phyloP scores from a whole-genome alignment of 306 rosid genomes.

The Oemleria cerasiformis region DNA sequence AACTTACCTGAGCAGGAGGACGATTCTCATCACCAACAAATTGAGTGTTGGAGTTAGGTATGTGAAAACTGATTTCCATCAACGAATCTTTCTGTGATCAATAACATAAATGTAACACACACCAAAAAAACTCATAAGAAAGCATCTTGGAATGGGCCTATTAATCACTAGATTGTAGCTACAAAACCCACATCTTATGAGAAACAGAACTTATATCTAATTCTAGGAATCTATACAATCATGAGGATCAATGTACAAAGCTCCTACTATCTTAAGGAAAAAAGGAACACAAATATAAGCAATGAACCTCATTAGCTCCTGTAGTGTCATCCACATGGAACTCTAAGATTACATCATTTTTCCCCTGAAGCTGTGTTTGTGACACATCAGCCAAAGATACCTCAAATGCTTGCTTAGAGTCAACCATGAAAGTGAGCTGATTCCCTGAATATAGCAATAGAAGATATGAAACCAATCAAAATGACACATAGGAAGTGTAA shows the following conservation, averaged over 20 bases:
- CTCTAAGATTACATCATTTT: constrained; percentile 89
- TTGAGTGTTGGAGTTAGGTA: constrained; percentile 96
- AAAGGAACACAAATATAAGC: constrained; percentile 13
- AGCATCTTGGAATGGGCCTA: neutral
- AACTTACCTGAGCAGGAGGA: constrained; percentile 90
- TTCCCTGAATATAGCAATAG: constrained; percentile 55
- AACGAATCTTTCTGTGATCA: constrained; percentile 88
- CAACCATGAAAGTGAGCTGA: constrained; percentile 85
- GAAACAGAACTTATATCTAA: constrained; percentile 2
- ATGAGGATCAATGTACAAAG: neutral
- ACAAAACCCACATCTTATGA: too few species aligned
- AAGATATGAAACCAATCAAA: constrained; percentile 13
- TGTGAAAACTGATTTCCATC: constrained; percentile 95
- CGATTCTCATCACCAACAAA: constrained; percentile 90
- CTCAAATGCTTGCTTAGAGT: constrained; percentile 96
- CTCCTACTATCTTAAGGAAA: neutral
- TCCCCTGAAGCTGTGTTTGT: constrained; percentile 93
- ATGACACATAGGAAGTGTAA: neutral
- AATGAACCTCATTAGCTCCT: constrained; percentile 89
- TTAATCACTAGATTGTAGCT: neutral
- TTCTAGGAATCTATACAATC: neutral
- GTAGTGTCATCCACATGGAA: constrained; percentile 97
- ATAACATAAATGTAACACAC: constrained; percentile 13
- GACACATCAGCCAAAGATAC: constrained; percentile 96
- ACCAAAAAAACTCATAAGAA: constrained; percentile 11